Percentiles rank a stretch among this genome's conserved stretches.
Evolutionary conservation across 2,329 filamentous ascomycete species (phyloP).

Genomic region (Coniella vitis): DNA sequence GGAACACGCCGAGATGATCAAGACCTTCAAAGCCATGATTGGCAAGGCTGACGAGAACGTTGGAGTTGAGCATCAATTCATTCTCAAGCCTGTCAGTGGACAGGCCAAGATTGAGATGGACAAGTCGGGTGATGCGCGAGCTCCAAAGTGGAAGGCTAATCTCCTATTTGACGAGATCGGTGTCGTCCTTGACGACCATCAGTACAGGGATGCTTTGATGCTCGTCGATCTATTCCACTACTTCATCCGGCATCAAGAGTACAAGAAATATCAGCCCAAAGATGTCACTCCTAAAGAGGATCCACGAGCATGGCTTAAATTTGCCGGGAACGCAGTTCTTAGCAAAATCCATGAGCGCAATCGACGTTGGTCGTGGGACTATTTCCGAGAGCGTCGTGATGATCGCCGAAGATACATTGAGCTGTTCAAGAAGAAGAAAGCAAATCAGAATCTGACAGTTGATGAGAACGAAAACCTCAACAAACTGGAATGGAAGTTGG

Average conservation of each 20-base stretch:
- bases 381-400: constrained; percentile 86
- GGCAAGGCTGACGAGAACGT: constrained; percentile 40
- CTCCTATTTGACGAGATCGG: constrained; percentile 96
- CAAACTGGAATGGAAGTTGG: constrained; percentile 76
- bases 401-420: constrained; percentile 84
- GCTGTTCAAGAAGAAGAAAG: constrained; percentile 90
- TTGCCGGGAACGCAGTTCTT: constrained; percentile 82
- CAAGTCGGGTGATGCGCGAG: constrained; percentile 75
- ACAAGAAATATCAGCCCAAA: constrained; percentile 87
- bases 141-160: constrained; percentile 82
- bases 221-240: constrained; percentile 98
- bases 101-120: constrained; percentile 92
- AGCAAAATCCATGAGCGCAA: constrained; percentile 94
- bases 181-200: constrained; percentile 92
- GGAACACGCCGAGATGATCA: constrained; percentile 69
- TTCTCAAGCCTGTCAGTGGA: constrained; percentile 90
- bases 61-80: constrained; percentile 69
- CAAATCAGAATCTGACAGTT: constrained; percentile 61
- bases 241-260: constrained; percentile 95
- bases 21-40: constrained; percentile 73
- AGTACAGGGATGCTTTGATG: constrained; percentile 96
- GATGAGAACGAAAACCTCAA: constrained; percentile 68
- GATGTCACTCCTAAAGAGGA: constrained; percentile 76
- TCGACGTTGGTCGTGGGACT: constrained; percentile 90
- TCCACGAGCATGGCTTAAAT: constrained; percentile 84